These are phyloP conservation scores for Xylaria telfairii DNA, from an alignment of 495 filamentous ascomycete species.

Conservation along the genomic window DNA sequence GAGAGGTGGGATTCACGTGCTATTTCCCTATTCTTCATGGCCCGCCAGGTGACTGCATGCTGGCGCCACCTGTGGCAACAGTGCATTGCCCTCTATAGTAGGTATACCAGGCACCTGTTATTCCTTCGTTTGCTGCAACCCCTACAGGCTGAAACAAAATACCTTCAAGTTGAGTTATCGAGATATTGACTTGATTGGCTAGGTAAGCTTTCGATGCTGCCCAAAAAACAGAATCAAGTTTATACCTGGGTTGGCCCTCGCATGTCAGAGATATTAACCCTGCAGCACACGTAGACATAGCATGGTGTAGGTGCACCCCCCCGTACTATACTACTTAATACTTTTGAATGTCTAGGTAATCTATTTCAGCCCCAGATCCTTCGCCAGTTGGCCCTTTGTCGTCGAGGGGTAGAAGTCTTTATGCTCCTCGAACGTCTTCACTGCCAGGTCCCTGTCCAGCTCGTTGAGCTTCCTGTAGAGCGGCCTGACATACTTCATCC, in stretches of 20 bases:
- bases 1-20: constrained; percentile 17
- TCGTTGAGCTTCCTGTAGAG: constrained; percentile 76
- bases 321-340: not conserved
- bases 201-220: not conserved
- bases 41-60: not conserved
- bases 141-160: not conserved
- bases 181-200: not conserved
- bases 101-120: not conserved
- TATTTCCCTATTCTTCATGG: not conserved
- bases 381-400: constrained; percentile 80
- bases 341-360: not conserved
- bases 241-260: not conserved
- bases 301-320: too few relatives aligned
- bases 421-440: constrained; percentile 84
- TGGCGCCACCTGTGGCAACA: not conserved
- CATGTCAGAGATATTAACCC: not conserved
- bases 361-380: constrained; percentile 67
- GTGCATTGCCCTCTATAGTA: not conserved
- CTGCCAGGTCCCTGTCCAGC: constrained; percentile 73
- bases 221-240: not conserved
- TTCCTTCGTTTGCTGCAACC: not conserved
- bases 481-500: constrained; percentile 96
- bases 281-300: too few relatives aligned
- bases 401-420: constrained; percentile 96
- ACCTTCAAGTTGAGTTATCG: not conserved